Conservation (phyloP, 768 basidiomycete genomes). For the Trametes elegans region DNA sequence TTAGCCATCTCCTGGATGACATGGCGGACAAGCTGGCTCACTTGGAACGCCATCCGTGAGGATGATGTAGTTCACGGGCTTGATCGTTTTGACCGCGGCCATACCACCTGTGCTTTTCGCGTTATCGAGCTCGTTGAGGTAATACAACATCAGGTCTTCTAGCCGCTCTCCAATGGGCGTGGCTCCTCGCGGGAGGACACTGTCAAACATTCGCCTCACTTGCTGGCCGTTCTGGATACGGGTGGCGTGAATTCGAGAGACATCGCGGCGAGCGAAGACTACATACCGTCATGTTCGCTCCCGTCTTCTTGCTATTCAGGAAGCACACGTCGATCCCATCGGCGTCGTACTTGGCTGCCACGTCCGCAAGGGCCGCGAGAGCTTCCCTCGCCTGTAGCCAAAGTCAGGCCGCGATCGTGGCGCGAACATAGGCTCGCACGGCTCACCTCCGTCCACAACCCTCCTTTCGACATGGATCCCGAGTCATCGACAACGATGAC, state of each 20-base stretch:
- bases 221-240: slow-evolving; percentile 33
- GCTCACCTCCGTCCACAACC: slow-evolving; percentile 50
- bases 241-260: no score
- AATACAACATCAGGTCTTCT: slow-evolving; percentile 38
- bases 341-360: slow-evolving; percentile 48
- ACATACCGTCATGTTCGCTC: slow-evolving; percentile 39
- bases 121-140: slow-evolving; percentile 34
- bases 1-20: background rate
- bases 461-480: slow-evolving; percentile 45
- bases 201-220: slow-evolving; percentile 43
- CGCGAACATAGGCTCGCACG: background rate
- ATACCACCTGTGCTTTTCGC: slow-evolving; percentile 27
- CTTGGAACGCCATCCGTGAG: slow-evolving; percentile 65
- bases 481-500: slow-evolving; percentile 64
- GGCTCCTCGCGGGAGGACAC: slow-evolving; percentile 41
- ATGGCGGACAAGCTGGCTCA: slow-evolving; percentile 28
- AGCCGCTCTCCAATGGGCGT: slow-evolving; percentile 47
- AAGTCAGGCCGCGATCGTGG: slow-evolving; percentile 1
- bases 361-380: slow-evolving; percentile 46
- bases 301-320: slow-evolving; percentile 40
- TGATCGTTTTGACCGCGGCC: slow-evolving; percentile 36
- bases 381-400: slow-evolving; percentile 43
- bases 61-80: slow-evolving; percentile 57
- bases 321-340: slow-evolving; percentile 66
- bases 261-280: no score